Evolutionary conservation across 768 basidiomycete species (phyloP), one percentile per base, ranked within the genome.

Genomic region (Cystobasidium ongulense): DNA sequence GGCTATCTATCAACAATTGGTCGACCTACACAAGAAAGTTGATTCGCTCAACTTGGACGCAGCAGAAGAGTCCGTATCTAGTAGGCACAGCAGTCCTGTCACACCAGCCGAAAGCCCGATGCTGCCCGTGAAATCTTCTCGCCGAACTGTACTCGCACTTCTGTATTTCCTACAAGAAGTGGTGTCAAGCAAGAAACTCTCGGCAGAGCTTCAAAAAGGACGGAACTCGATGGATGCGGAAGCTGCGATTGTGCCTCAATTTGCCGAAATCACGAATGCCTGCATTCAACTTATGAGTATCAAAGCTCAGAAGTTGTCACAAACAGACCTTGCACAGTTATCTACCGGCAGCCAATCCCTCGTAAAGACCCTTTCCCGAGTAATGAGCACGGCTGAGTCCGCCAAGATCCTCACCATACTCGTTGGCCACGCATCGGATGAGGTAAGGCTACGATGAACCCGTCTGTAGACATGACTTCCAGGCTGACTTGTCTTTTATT

Each of bases 111-210:
- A 63, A 50, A 35, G 76, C 36, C 82, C 1, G 81, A 84, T 21
- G 83, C 83, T 1, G 78, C 83, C 1, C 77, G 85, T 59, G 4
- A 38, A 89, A 17, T 35, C 68, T 8, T 39, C 36, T 31, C 29
- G 68, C 13, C 52, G 68, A 31, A 71, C 68, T 75, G 86, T 89
- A 27, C 86, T 88, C 70, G 84, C 89, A 1, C 84, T 92, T 1
- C 81, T 92, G 21, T 79, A 85, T 1, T 89, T 91, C 77, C 84
- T 87, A 63, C 52, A 74, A 11, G 65, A 73, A 0, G 76, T 76
- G 11, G 71, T 82, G 27, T 62, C 66, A 21, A 78, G 79, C 59
- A 79, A 80, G 73, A 71, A 76, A 53, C 73, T 79, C 25, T 27
- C 57, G 11, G 29, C 29, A 29, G 57, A 59, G 13, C 57, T 59